Conservation (phyloP, 345 rosid species). For the Arabidopsis suecica region DNA sequence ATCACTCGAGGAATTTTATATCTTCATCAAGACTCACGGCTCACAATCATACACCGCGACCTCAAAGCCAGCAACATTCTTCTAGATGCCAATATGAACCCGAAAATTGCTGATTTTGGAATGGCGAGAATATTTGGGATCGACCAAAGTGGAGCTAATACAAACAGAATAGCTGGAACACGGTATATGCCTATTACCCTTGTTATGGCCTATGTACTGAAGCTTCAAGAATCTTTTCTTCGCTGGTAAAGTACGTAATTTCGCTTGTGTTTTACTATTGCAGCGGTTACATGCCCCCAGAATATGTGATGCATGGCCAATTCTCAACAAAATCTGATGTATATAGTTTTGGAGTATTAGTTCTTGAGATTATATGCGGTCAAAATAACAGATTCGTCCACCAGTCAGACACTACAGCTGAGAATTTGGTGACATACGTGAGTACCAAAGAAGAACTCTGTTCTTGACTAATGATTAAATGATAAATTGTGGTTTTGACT, state of each 20-base stretch:
- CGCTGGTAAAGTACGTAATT: neutral
- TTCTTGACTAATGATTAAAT: neutral
- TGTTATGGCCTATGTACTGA: neutral
- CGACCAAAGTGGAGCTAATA: conserved; percentile 27
- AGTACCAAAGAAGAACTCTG: neutral
- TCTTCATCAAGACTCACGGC: conserved; percentile 39
- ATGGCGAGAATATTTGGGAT: conserved; percentile 19
- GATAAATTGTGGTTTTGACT: neutral
- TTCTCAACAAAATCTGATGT: conserved; percentile 37
- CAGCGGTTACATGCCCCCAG: conserved; percentile 36
- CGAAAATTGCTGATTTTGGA: conserved; percentile 36
- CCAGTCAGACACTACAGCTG: conserved; percentile 3
- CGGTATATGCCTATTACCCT: no score
- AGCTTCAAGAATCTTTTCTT: neutral
- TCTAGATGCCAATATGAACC: conserved; percentile 20
- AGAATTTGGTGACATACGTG: conserved; percentile 20
- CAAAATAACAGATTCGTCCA: conserved; percentile 7
- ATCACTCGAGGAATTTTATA: conserved; percentile 30
- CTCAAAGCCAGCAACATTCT: conserved; percentile 30
- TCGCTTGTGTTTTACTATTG: neutral
- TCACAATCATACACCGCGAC: conserved; percentile 24
- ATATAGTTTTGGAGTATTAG: conserved; percentile 42
- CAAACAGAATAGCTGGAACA: conserved; percentile 28
- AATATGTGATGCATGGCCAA: conserved; percentile 28
- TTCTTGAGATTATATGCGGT: conserved; percentile 42